Base-by-base conservation (phyloP, 2,329 filamentous ascomycete genomes). In the Beauveria rudraprayagi region DNA sequence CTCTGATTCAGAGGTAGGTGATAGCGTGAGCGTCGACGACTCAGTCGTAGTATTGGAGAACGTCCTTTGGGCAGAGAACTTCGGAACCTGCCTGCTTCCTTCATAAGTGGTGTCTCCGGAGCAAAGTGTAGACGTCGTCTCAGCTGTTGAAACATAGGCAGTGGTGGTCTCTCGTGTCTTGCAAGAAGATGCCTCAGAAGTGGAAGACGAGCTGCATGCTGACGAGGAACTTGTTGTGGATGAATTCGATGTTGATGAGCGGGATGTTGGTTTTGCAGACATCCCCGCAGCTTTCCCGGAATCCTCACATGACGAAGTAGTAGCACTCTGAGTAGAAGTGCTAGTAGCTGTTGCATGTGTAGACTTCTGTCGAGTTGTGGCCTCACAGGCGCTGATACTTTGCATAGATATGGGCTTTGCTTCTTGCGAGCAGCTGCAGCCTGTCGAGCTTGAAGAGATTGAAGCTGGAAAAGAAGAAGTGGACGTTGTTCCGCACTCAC, bases 41-140 rank as follows among this genome's bases (percentile, higher is more conserved):
- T 24, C 11, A 34, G 26, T 24, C 24, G 57, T 60, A 24, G 40
- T 22, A 48, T 61, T 61, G n/a, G 17, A 44, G 10, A 58, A 57
- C 5, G 47, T 47, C n/a, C n/a, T 24, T n/a, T 51, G 44, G 1
- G 60, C 9, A 14, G 60, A 48, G 5, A 61, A 17, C 46, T 57
- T 46, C 24, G 60, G 60, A 22, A 61, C 19, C 11, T 61, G 60
- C 40, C 58, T 41, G 22, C 53, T 52, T 34, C 26, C 47, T 10
- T n/a, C 51, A n/a, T 43, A 34, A 5, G 51, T 48, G 51, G 8
- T 54, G 1, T 55, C 58, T 17, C 17, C 28, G 8, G 58, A 55
- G 41, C 57, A 60, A 19, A 34, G 1, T 10, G 51, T 26, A 22
- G 58, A 48, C 8, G 28, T 19, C 2, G 58, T n/a, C 24, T 17